Evolutionary conservation across 192 early-diverging fungal species (phyloP).

Genomic region (Helicostylum pulchrum): DNA sequence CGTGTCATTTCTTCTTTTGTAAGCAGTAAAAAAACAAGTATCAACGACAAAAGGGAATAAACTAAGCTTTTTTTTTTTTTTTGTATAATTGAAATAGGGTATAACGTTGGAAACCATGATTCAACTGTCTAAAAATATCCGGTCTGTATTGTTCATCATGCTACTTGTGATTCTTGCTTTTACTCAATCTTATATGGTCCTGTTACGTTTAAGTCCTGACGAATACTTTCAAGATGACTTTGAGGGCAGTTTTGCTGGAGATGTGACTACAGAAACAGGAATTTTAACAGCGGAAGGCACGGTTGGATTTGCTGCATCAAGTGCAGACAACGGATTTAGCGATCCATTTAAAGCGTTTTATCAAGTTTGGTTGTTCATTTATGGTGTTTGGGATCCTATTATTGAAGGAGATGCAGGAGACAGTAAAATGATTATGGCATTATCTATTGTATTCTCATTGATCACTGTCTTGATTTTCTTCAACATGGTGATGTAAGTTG

Average conservation of each 20-base stretch:
- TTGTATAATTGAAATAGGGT: not conserved
- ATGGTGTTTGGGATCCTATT: constrained; percentile 16
- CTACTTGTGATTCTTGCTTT: constrained; percentile 14
- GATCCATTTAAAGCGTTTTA: constrained; percentile 1
- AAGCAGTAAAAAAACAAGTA: not conserved
- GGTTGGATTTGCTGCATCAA: not conserved
- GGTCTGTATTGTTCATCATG: constrained; percentile 8
- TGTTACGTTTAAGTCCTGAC: not conserved
- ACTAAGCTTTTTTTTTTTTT: not conserved
- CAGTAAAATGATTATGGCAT: not conserved
- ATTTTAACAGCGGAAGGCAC: not conserved
- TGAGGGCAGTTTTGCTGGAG: not conserved
- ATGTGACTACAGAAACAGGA: too few species aligned
- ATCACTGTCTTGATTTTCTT: constrained; percentile 13
- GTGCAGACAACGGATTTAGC: not conserved
- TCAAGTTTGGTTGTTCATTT: constrained; percentile 14
- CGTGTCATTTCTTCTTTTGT: constrained; percentile 11
- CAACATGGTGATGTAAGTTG: constrained; percentile 22
- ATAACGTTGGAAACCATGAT: constrained; percentile 15
- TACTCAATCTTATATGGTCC: constrained; percentile 5
- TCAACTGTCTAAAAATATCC: constrained; percentile 6
- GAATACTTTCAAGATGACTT: not conserved
- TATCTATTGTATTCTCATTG: constrained; percentile 15
- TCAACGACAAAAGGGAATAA: not conserved
- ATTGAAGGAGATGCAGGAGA: constrained; percentile 8